phyloP scores from a whole-genome alignment of 2,329 filamentous ascomycete genomes.

The Penicillium hesseltinei region DNA sequence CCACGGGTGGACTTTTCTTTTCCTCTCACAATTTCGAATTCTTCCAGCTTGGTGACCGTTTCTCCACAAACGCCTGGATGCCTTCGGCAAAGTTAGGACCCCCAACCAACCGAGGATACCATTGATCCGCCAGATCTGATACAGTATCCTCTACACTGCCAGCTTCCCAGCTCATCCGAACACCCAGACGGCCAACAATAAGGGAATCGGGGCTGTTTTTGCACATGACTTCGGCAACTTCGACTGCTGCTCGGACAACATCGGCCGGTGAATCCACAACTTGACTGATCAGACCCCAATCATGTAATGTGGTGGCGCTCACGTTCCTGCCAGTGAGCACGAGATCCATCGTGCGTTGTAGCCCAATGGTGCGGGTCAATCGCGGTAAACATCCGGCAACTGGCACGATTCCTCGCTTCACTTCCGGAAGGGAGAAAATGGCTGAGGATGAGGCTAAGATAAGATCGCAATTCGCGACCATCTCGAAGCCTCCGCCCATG shows the following conservation, averaged over 20 bases:
- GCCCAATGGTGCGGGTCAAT: slow-evolving; percentile 63
- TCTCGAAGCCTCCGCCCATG: slow-evolving; percentile 74
- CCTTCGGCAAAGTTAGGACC: slow-evolving; percentile 73
- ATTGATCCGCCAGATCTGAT: slow-evolving; percentile 54
- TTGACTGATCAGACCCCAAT: slow-evolving; percentile 70
- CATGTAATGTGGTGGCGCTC: slow-evolving; percentile 57
- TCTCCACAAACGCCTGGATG: slow-evolving; percentile 71
- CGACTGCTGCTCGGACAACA: slow-evolving; percentile 47
- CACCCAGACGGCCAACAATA: slow-evolving; percentile 66
- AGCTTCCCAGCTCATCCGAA: slow-evolving; percentile 69
- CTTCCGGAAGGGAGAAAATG: slow-evolving; percentile 68
- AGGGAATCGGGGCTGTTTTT: slow-evolving; percentile 70
- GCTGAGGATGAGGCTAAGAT: slow-evolving; percentile 53
- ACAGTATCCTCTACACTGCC: slow-evolving; percentile 64
- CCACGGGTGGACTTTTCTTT: not conserved
- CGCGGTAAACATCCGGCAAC: slow-evolving; percentile 69
- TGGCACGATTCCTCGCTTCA: slow-evolving; percentile 67
- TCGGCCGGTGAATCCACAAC: slow-evolving; percentile 49
- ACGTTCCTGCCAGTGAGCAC: slow-evolving; percentile 63
- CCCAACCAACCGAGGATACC: slow-evolving; percentile 59
- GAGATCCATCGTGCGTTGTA: slow-evolving; percentile 69
- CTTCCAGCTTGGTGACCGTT: slow-evolving; percentile 63
- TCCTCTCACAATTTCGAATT: slow-evolving; percentile 31
- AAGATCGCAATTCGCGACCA: slow-evolving; percentile 70
- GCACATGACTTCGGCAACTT: slow-evolving; percentile 60